These are phyloP conservation scores for Protomyces lactucae-debilis DNA, from an alignment of 1,139 yeast species.

Conservation along the genomic window DNA sequence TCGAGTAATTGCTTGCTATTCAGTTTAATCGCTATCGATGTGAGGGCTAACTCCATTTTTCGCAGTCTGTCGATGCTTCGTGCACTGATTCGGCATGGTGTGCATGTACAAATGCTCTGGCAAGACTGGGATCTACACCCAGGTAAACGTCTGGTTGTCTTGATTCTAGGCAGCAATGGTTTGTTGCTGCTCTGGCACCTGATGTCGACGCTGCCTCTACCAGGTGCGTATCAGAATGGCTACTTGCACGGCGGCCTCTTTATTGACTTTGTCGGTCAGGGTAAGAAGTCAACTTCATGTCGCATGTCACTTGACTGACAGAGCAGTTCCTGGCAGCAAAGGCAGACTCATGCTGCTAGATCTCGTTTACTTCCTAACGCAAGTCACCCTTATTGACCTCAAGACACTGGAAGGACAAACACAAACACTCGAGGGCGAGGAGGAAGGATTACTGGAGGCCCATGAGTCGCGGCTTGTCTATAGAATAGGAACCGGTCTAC, in stretches of 20 bases:
- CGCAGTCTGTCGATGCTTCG: background rate
- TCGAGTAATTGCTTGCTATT: background rate
- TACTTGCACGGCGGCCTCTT: background rate
- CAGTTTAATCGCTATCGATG: background rate
- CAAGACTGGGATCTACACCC: background rate
- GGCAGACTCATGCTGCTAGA: background rate
- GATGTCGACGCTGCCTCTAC: background rate
- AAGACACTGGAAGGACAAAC: background rate
- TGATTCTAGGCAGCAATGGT: background rate
- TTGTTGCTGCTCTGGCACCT: background rate
- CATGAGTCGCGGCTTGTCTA: background rate
- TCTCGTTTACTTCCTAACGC: background rate
- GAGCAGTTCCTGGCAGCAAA: background rate
- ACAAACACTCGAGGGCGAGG: background rate
- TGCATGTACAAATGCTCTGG: background rate
- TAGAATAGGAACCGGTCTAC: background rate
- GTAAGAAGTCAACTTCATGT: background rate
- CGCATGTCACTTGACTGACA: background rate
- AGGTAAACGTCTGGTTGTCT: background rate
- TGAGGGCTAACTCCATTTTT: background rate
- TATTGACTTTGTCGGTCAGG: constrained; percentile 1
- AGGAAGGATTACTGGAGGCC: background rate
- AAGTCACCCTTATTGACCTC: background rate
- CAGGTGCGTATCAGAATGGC: background rate
- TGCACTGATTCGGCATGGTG: background rate